Evolutionary conservation across 2,329 filamentous ascomycete genomes (phyloP).

Genomic region (Neocatenulostroma microsporum): DNA sequence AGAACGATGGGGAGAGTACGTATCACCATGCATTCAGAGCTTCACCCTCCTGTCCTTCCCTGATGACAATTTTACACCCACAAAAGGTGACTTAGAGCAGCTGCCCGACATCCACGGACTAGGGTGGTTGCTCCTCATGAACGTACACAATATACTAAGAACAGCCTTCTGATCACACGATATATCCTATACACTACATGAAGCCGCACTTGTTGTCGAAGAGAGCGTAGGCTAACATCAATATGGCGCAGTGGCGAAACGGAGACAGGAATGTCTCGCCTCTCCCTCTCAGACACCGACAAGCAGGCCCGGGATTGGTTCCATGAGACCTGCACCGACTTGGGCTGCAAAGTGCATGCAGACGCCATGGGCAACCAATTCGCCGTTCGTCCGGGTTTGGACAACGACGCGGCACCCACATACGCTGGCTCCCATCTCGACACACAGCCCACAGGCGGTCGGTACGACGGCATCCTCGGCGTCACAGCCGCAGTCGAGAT

Average conservation of each 20-base stretch:
- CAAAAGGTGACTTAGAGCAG: slow-evolving; percentile 14
- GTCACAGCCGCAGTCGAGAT: slow-evolving; percentile 67
- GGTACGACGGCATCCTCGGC: slow-evolving; percentile 72
- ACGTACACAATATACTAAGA: slow-evolving; percentile 14
- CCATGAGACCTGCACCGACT: slow-evolving; percentile 49
- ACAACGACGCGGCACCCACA: slow-evolving; percentile 42
- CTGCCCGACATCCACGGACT: slow-evolving; percentile 15
- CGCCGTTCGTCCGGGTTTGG: slow-evolving; percentile 57
- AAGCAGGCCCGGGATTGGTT: slow-evolving; percentile 71
- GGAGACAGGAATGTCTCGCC: slow-evolving; percentile 69
- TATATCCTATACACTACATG: neutral
- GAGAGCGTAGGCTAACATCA: slow-evolving; percentile 6
- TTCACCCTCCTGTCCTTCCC: slow-evolving; percentile 6
- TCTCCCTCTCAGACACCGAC: slow-evolving; percentile 64
- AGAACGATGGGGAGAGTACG: slow-evolving; percentile 60
- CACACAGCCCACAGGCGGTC: slow-evolving; percentile 52
- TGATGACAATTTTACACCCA: slow-evolving; percentile 18
- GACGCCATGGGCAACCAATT: slow-evolving; percentile 80
- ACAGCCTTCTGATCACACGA: slow-evolving; percentile 20
- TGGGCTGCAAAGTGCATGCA: slow-evolving; percentile 60
- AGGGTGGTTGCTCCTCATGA: too few relatives aligned
- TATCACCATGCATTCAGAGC: slow-evolving; percentile 15
- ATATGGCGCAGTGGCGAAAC: slow-evolving; percentile 31
- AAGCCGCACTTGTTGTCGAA: too few relatives aligned
- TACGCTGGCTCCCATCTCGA: slow-evolving; percentile 44